phyloP scores from a whole-genome alignment of 1,284 basidiomycete genomes.

The Cutaneotrichosporon cyanovorans region DNA sequence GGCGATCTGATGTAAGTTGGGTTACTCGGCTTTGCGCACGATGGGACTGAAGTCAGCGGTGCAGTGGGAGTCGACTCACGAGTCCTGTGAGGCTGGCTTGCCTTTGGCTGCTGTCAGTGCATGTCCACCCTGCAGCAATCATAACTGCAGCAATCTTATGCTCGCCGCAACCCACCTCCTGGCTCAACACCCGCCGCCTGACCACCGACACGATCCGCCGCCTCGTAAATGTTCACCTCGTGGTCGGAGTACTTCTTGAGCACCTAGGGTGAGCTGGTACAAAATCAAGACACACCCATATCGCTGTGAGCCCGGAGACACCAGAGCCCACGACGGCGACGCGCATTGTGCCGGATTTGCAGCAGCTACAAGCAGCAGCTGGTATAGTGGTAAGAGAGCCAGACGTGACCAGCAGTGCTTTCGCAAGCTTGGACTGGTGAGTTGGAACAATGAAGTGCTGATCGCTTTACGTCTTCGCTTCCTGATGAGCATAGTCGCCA shows the following conservation, averaged over 20 bases:
- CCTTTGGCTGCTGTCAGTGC: conserved; percentile 39
- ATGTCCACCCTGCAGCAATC: too few species aligned
- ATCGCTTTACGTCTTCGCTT: too few species aligned
- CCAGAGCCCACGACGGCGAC: conserved; percentile 74
- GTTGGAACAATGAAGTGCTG: too few species aligned
- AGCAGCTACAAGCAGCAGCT: too few species aligned
- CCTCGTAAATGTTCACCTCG: conserved; percentile 71
- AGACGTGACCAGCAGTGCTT: too few species aligned
- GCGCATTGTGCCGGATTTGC: conserved; percentile 35
- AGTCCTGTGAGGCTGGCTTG: conserved; percentile 2
- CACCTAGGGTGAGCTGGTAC: conserved; percentile 40
- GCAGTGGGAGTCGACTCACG: too few species aligned
- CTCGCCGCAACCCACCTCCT: too few species aligned
- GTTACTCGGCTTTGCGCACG: conserved; percentile 32
- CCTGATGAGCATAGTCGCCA: too few species aligned
- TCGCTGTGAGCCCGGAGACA: conserved; percentile 65
- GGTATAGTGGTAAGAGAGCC: too few species aligned
- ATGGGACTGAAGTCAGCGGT: conserved; percentile 27
- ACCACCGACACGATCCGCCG: conserved; percentile 61
- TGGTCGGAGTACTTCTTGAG: conserved; percentile 72
- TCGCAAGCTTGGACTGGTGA: too few species aligned
- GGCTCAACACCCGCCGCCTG: conserved; percentile 50
- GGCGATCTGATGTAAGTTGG: conserved; percentile 54
- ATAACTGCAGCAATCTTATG: too few species aligned
- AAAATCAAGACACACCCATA: conserved; percentile 53